Evolutionary conservation across 2,329 filamentous ascomycete genomes (phyloP), one percentile per base, ranked within the genome.

Genomic region (Alternaria sp.): DNA sequence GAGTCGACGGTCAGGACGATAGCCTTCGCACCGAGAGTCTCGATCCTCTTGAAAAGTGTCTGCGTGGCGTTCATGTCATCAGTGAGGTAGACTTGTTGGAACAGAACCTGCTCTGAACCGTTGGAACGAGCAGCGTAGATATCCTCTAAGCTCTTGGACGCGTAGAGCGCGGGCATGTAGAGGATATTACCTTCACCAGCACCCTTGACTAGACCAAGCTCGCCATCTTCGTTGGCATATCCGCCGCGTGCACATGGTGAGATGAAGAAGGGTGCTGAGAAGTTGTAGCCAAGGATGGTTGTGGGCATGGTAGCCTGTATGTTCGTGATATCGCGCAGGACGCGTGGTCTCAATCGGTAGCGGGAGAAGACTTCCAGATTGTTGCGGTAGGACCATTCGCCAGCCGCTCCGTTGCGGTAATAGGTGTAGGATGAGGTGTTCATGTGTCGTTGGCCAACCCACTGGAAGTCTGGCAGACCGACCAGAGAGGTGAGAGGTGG

Each of bases 181-280:
- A 84, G 77, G 51, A 85, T 83, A 52, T 81, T 74, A 5, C 78
- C 79, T n/a, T 76, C 70, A 8, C 73, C 81, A 9, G 84, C 83
- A 39, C 78, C 82, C 73, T 81, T 78, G 53, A 84, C 79, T 24
- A 86, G 71, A 66, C 83, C 83, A 7, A 79, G 64, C 73, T 86
- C 84, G 23, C 76, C 83, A 1, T 80, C 77, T 0, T 75, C 69
- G 61, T 85, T 77, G 7, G 70, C 83, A 51, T 81, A 80, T 28
- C 72, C 79, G 17, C 74, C 74, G 3, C 68, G 63, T 6, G 74
- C 72, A 48, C 67, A 70, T 14, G 84, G 83, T 56, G 78, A 78
- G 68, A 86, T 85, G 75, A 82, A 86, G 75, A 86, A 82, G n/a
- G 84, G 84, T 0, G 80, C 79, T 0, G 80, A 82, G 71, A 84